Percentiles rank a stretch among this genome's conserved stretches.
Conservation (phyloP, 169 alveolate species). For the Perkinsus chesapeaki region DNA sequence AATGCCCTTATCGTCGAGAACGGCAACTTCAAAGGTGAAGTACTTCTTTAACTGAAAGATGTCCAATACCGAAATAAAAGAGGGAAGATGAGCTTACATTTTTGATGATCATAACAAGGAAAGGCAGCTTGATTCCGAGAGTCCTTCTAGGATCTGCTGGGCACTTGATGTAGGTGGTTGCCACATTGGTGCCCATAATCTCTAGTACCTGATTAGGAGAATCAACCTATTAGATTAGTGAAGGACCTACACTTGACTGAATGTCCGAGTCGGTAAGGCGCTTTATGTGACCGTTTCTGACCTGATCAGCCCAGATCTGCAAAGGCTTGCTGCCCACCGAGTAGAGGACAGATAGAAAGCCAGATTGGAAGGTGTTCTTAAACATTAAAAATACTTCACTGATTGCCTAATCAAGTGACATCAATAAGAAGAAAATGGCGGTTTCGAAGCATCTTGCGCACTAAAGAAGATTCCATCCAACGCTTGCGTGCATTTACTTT, state of each 20-base stretch:
- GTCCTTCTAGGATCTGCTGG: constrained; percentile 82
- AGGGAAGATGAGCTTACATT: constrained; percentile 78
- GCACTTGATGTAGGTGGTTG: constrained; percentile 79
- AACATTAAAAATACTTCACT: constrained; percentile 70
- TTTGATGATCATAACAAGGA: constrained; percentile 88
- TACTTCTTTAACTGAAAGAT: constrained; percentile 74
- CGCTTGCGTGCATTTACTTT: no score
- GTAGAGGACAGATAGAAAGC: constrained; percentile 85
- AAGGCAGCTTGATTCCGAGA: constrained; percentile 87
- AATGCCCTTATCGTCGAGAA: constrained; percentile 89
- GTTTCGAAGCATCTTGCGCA: no score
- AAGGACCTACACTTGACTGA: constrained; percentile 43
- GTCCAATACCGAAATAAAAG: background rate
- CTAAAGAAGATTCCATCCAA: no score
- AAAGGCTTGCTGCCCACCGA: constrained; percentile 85
- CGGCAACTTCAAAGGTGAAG: constrained; percentile 91
- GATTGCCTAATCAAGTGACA: no score
- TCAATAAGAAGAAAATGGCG: no score
- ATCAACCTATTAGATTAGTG: constrained; percentile 64
- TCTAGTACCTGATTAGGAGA: constrained; percentile 33
- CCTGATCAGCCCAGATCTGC: constrained; percentile 69
- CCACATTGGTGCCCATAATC: constrained; percentile 68
- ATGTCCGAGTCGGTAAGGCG: constrained; percentile 88
- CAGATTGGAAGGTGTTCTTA: constrained; percentile 84
- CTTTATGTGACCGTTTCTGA: constrained; percentile 89